A percentile compares a stretch with the other conserved stretches of the same genome.
Evolutionary conservation across 768 basidiomycete genomes (phyloP).

Genomic region (Leccinellum rugosiceps): DNA sequence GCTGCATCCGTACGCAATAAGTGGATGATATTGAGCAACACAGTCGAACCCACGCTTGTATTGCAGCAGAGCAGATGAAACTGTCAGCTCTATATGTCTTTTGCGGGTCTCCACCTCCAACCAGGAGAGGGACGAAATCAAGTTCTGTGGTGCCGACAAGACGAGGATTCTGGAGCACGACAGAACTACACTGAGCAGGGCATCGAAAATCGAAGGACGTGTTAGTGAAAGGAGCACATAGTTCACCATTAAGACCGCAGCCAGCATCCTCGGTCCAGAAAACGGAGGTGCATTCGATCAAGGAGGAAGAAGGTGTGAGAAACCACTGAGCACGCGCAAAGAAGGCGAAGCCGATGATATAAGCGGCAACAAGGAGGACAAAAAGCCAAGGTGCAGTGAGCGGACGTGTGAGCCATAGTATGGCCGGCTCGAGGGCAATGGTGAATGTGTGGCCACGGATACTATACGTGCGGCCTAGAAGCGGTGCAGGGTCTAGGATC

Average conservation of each 20-base stretch:
- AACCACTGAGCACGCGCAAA: constrained; percentile 72
- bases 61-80: constrained; percentile 81
- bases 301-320: constrained; percentile 59
- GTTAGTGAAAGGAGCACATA: constrained; percentile 63
- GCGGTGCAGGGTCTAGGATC: constrained; percentile 49
- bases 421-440: constrained; percentile 52
- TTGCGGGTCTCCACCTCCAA: constrained; percentile 78
- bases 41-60: constrained; percentile 61
- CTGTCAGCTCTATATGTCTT: constrained; percentile 79
- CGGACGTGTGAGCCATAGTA: constrained; percentile 49
- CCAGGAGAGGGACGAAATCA: constrained; percentile 69
- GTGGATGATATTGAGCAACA: constrained; percentile 1
- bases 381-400: constrained; percentile 55
- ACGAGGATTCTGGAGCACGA: constrained; percentile 69
- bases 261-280: constrained; percentile 68
- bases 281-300: constrained; percentile 63
- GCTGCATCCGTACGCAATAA: constrained; percentile 34
- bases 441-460: constrained; percentile 36
- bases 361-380: constrained; percentile 50
- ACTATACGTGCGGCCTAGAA: constrained; percentile 48
- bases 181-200: constrained; percentile 64
- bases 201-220: constrained; percentile 73
- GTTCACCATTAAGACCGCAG: constrained; percentile 68
- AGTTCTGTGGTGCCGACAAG: constrained; percentile 66
- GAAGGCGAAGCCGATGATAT: constrained; percentile 72